Percentiles rank a stretch among this genome's conserved stretches.
phyloP scores from a whole-genome alignment of 2,329 filamentous ascomycete genomes.

The Huntiella omanensis region DNA sequence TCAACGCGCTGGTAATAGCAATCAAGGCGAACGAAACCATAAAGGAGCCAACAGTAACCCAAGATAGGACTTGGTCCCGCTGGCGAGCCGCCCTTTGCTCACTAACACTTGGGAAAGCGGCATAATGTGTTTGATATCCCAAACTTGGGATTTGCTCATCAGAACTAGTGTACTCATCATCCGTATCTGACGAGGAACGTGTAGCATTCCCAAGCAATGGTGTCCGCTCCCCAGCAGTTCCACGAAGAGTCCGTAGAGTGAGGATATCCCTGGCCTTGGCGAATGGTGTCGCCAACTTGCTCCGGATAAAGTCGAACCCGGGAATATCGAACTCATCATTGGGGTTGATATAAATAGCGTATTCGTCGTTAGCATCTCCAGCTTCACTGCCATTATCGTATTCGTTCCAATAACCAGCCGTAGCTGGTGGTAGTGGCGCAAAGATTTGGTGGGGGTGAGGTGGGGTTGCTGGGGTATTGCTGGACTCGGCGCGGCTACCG shows the following conservation, averaged over 20 bases:
- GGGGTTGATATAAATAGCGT: slow-evolving; percentile 58
- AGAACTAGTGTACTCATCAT: slow-evolving; percentile 30
- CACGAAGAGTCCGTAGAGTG: slow-evolving; percentile 3
- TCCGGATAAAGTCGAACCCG: slow-evolving; percentile 40
- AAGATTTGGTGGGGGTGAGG: slow-evolving; percentile 11
- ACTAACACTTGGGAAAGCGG: slow-evolving; percentile 27
- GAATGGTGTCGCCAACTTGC: slow-evolving; percentile 29
- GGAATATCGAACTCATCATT: slow-evolving; percentile 41
- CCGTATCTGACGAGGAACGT: slow-evolving; percentile 6
- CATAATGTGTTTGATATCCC: slow-evolving; percentile 36
- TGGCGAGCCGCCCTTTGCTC: slow-evolving; percentile 31
- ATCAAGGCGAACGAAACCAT: slow-evolving; percentile 43
- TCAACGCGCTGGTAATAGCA: slow-evolving; percentile 43
- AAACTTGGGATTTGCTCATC: slow-evolving; percentile 26
- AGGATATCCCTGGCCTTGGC: slow-evolving; percentile 35
- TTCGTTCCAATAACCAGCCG: slow-evolving; percentile 59
- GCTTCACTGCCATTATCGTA: slow-evolving; percentile 65
- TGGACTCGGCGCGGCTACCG: slow-evolving; percentile 11
- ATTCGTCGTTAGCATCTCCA: slow-evolving; percentile 39
- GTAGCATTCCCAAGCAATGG: slow-evolving; percentile 15
- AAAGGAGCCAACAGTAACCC: slow-evolving; percentile 34
- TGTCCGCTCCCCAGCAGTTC: slow-evolving; percentile 14
- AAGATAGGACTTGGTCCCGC: slow-evolving; percentile 36
- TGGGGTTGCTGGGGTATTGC: slow-evolving; percentile 14
- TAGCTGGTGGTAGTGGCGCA: background rate